phyloP scores from a whole-genome alignment of 2,329 filamentous ascomycete genomes.

The Diatrype stigma region DNA sequence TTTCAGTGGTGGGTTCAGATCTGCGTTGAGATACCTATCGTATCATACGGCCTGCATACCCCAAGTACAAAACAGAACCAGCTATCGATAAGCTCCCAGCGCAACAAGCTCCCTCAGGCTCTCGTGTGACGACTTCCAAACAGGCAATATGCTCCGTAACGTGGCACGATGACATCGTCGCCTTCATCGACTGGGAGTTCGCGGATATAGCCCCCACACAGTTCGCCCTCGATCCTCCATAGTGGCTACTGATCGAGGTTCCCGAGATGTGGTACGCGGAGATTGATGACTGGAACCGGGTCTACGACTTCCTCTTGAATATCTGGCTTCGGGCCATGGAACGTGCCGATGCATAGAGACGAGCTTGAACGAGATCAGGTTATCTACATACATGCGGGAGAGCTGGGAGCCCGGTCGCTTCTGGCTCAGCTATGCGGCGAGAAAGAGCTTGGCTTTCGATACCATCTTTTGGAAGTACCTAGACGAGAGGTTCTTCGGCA shows the following conservation, averaged over 20 bases:
- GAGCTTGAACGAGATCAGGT: conserved; percentile 1
- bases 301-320: conserved; percentile 28
- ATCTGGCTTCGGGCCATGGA: conserved; percentile 31
- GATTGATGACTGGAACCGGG: conserved; percentile 24
- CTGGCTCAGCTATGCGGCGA: conserved; percentile 31
- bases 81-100: no score
- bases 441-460: conserved; percentile 36
- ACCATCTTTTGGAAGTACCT: conserved; percentile 33
- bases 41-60: no score
- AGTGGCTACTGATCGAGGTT: conserved; percentile 33
- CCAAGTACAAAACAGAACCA: no score
- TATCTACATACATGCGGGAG: conserved; percentile 32
- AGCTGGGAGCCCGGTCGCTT: conserved; percentile 32
- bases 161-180: conserved; percentile 16
- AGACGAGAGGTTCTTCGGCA: conserved; percentile 31
- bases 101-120: no score
- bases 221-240: conserved; percentile 31
- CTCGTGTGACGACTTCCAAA: background rate
- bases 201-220: conserved; percentile 30
- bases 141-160: background rate
- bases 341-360: conserved; percentile 24
- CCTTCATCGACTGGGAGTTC: conserved; percentile 39
- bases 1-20: no score
- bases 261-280: conserved; percentile 30
- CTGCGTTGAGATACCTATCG: no score